phyloP scores from a whole-genome alignment of 2,329 filamentous ascomycete species.

The Fusarium nelsonii region DNA sequence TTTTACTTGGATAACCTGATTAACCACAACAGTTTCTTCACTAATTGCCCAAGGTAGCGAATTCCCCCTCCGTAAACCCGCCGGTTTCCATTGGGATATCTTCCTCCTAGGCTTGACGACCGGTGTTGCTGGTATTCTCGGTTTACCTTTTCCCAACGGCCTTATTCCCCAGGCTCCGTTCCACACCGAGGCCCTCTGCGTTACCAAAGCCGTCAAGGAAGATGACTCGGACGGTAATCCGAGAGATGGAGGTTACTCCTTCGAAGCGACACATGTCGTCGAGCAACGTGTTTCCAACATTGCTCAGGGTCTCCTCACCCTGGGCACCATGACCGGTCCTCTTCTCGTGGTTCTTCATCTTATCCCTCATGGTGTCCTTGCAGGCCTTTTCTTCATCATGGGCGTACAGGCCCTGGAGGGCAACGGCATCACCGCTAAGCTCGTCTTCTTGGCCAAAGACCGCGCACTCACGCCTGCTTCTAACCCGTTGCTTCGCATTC shows the following conservation, averaged over 20 bases:
- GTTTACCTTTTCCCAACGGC: constrained; percentile 84
- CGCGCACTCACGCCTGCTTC: constrained; percentile 67
- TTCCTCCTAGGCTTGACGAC: constrained; percentile 85
- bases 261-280: constrained; percentile 72
- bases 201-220: constrained; percentile 68
- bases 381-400: constrained; percentile 88
- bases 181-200: constrained; percentile 82
- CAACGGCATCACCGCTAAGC: constrained; percentile 82
- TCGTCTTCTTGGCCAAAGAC: constrained; percentile 78
- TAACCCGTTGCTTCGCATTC: constrained; percentile 71
- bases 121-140: constrained; percentile 78
- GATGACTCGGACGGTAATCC: constrained; percentile 65
- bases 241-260: constrained; percentile 66
- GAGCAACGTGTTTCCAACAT: constrained; percentile 86
- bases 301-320: constrained; percentile 79
- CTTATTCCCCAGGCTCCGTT: constrained; percentile 87
- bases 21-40: constrained; percentile 69
- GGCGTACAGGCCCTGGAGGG: constrained; percentile 80
- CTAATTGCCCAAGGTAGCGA: constrained; percentile 87
- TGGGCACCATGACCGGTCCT: constrained; percentile 83
- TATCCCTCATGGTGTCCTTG: constrained; percentile 83
- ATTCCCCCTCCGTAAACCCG: constrained; percentile 83
- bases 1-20: constrained; percentile 2
- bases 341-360: constrained; percentile 79
- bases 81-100: constrained; percentile 88